These are phyloP conservation scores for Iris macrosiphon DNA, from an alignment of 106 monocot genomes.

Conservation along the genomic window DNA sequence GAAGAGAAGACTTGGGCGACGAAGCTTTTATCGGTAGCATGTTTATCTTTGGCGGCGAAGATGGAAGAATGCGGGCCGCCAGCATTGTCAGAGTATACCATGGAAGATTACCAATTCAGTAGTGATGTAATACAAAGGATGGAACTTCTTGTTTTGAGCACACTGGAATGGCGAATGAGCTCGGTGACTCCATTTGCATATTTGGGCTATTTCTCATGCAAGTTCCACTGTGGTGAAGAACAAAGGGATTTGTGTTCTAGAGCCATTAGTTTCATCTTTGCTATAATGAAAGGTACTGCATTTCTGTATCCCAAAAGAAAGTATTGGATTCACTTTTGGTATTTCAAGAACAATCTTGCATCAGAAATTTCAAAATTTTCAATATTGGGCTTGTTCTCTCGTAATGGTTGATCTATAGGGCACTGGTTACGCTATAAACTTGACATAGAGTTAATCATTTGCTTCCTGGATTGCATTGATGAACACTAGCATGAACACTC, in stretches of 20 bases:
- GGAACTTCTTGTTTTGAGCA: constrained; percentile 72
- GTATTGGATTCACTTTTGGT: too few relatives aligned
- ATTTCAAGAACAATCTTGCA: too few relatives aligned
- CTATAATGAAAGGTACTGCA: constrained; percentile 37
- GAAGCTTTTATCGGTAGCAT: constrained; percentile 40
- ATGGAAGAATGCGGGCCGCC: constrained; percentile 66
- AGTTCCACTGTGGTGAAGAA: constrained; percentile 17
- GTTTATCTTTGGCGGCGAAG: constrained; percentile 72
- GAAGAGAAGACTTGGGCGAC: constrained; percentile 40
- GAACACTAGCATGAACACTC: too few relatives aligned
- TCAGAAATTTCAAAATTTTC: too few relatives aligned
- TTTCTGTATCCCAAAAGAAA: background rate
- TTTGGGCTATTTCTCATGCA: constrained; percentile 43
- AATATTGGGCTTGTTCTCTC: too few relatives aligned
- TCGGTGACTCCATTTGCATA: constrained; percentile 73
- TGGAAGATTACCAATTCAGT: constrained; percentile 32
- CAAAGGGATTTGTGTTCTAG: constrained; percentile 22
- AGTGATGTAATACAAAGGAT: constrained; percentile 41
- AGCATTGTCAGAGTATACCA: constrained; percentile 35
- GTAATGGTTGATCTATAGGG: too few relatives aligned
- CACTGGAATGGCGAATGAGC: constrained; percentile 73
- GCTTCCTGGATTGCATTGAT: too few relatives aligned
- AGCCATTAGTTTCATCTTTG: constrained; percentile 39
- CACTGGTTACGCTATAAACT: too few relatives aligned
- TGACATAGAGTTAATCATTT: too few relatives aligned